These are phyloP conservation scores for Claviceps paspali DNA, from an alignment of 2,329 filamentous ascomycete genomes.

Conservation along the genomic window DNA sequence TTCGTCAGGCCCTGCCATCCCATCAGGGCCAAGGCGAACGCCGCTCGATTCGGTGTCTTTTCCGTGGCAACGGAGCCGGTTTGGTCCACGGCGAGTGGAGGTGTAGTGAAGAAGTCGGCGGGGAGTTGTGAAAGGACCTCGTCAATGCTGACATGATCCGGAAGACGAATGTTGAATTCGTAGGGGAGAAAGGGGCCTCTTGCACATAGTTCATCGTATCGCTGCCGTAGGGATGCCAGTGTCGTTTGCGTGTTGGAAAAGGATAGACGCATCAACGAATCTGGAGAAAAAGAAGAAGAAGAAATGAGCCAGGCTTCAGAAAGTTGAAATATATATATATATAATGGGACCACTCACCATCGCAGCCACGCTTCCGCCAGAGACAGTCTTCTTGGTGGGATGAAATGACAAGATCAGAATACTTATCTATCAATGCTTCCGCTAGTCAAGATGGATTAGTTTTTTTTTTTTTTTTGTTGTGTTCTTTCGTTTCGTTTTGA, in stretches of 20 bases:
- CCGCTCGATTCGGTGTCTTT: constrained; percentile 37
- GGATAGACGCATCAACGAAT: constrained; percentile 44
- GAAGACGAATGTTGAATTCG: constrained; percentile 44
- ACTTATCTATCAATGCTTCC: constrained; percentile 60
- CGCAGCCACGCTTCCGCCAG: constrained; percentile 79
- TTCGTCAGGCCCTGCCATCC: constrained; percentile 59
- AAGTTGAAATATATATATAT: no score
- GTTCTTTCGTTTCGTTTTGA: no score
- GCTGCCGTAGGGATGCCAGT: constrained; percentile 40
- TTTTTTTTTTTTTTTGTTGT: neutral
- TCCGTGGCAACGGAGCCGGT: constrained; percentile 11
- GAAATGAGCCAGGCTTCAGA: no score
- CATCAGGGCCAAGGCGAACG: constrained; percentile 53
- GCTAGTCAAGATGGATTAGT: constrained; percentile 21
- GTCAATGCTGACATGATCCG: constrained; percentile 36
- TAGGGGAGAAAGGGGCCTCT: constrained; percentile 44
- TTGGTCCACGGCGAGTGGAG: constrained; percentile 16
- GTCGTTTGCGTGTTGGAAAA: constrained; percentile 46
- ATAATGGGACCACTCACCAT: no score
- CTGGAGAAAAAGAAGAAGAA: constrained; percentile 18
- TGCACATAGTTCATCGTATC: constrained; percentile 48
- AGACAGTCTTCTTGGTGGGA: constrained; percentile 71
- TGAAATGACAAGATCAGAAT: constrained; percentile 54
- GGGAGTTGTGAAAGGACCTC: constrained; percentile 34
- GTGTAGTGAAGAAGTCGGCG: constrained; percentile 36